Base-by-base conservation (phyloP, 2,329 filamentous ascomycete genomes). In the Cercospora sojina region DNA sequence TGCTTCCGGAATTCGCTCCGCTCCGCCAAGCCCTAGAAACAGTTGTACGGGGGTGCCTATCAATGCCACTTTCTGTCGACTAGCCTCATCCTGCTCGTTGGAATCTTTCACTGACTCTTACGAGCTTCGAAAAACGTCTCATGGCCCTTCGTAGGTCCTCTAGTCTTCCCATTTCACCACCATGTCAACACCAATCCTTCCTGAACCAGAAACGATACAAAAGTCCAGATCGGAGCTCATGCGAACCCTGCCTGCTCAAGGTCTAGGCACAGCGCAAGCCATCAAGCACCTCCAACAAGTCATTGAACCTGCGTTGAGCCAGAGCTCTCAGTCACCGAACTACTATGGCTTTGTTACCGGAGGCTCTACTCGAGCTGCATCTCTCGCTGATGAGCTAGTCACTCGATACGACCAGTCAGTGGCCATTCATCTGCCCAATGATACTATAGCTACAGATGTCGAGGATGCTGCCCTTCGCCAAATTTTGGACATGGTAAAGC, bases 341-440 rank as follows among this genome's bases (percentile, higher is more conserved):
- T 96, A 96, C 82, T 96, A 92, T 77, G 93, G 92, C 66, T 97
- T 97, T 77, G 90, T 97, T 5, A 96, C 90, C 0, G 94, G 94
- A 53, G 91, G 92, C 13, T 83, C 85, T 7, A 91, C 93, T 0
- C 91, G 92, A 5, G 87, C 92, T 25, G 93, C 93, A 32, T 85
- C 90, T 71, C 86, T 91, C 62, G 93, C 92, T 1, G 94, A 97
- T 77, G 90, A 92, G 70, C 80, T 97, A n/a, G 92, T 94, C 67
- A 89, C 89, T 5, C 85, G 87, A 8, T 86, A 90, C 67, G 93
- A 97, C 76, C 92, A 96, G 76, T 97, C 93, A 77, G 88, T 93
- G 4, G 86, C 89, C 65, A 91, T 96, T 0, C 93, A 97, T 77
- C 82, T 97, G 1, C 89, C 92, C 0, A 81, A 83, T 20, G 91